These are phyloP conservation scores for Diaporthe vexans DNA, from an alignment of 2,329 filamentous ascomycete species.

Conservation along the genomic window DNA sequence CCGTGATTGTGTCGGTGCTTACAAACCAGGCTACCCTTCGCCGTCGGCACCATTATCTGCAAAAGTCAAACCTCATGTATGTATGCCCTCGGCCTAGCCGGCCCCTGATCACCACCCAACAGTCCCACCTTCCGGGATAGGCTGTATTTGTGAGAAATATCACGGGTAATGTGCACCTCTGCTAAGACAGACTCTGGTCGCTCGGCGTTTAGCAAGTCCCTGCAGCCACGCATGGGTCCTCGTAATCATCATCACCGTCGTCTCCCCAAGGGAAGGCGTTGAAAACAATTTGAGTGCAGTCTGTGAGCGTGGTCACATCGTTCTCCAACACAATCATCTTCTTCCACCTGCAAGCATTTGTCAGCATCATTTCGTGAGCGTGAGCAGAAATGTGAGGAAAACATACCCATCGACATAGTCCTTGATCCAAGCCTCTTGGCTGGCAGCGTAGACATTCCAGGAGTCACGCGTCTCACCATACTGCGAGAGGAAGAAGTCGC, in stretches of 20 bases:
- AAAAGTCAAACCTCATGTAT: background rate
- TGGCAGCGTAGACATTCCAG: slow-evolving; percentile 46
- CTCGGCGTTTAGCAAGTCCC: background rate
- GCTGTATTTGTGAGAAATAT: no score
- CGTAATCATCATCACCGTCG: background rate
- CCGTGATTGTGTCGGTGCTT: background rate
- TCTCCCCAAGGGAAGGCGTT: slow-evolving; percentile 41
- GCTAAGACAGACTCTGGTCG: no score
- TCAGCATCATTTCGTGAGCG: slow-evolving; percentile 10
- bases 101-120: background rate
- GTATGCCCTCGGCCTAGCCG: background rate
- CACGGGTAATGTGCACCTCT: background rate
- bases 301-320: slow-evolving; percentile 44
- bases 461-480: slow-evolving; percentile 44
- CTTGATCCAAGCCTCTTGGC: slow-evolving; percentile 45
- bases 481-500: slow-evolving; percentile 47
- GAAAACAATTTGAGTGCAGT: slow-evolving; percentile 48
- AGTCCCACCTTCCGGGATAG: background rate
- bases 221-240: background rate
- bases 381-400: background rate
- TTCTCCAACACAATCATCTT: slow-evolving; percentile 47
- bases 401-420: slow-evolving; percentile 49
- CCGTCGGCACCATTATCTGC: background rate
- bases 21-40: background rate
- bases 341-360: slow-evolving; percentile 45